Conservation (phyloP, 1,284 basidiomycete genomes). For the Trametes pubescens region DNA sequence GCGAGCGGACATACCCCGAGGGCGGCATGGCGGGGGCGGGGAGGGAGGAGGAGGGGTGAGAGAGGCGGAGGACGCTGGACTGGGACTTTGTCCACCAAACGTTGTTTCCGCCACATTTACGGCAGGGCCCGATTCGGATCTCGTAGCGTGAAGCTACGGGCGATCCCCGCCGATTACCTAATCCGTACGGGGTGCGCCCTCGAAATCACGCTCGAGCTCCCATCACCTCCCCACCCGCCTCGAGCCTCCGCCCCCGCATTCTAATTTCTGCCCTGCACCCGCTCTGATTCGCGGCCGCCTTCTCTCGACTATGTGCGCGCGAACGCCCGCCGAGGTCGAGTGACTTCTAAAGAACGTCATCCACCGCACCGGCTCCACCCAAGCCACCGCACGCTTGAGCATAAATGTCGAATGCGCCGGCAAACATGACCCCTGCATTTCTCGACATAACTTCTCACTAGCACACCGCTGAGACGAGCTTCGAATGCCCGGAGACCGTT, state of each 20-base stretch:
- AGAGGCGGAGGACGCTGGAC: slow-evolving; percentile 21
- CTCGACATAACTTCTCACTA: slow-evolving; percentile 3
- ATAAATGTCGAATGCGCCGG: neutral
- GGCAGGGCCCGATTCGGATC: slow-evolving; percentile 42
- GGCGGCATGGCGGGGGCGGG: slow-evolving; percentile 29
- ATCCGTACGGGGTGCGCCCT: slow-evolving; percentile 8
- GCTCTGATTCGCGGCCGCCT: neutral
- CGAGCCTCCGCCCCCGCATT: slow-evolving; percentile 5
- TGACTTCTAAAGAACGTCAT: slow-evolving; percentile 16
- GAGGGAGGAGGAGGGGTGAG: slow-evolving; percentile 19
- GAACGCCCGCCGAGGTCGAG: neutral
- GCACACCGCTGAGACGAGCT: slow-evolving; percentile 1
- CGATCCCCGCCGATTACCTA: slow-evolving; percentile 36
- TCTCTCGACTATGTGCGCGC: neutral
- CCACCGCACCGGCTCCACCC: slow-evolving; percentile 8
- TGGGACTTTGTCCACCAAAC: slow-evolving; percentile 28
- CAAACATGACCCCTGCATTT: neutral
- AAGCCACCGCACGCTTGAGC: neutral
- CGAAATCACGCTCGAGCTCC: slow-evolving; percentile 9
- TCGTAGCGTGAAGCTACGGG: slow-evolving; percentile 43
- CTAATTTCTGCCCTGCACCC: neutral
- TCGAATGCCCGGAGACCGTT: neutral
- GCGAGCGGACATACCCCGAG: slow-evolving; percentile 24
- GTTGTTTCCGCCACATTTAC: slow-evolving; percentile 43
- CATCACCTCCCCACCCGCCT: slow-evolving; percentile 8